Evolutionary conservation across 164 flowering plant species (phyloP).

Genomic region (Sedum album): DNA sequence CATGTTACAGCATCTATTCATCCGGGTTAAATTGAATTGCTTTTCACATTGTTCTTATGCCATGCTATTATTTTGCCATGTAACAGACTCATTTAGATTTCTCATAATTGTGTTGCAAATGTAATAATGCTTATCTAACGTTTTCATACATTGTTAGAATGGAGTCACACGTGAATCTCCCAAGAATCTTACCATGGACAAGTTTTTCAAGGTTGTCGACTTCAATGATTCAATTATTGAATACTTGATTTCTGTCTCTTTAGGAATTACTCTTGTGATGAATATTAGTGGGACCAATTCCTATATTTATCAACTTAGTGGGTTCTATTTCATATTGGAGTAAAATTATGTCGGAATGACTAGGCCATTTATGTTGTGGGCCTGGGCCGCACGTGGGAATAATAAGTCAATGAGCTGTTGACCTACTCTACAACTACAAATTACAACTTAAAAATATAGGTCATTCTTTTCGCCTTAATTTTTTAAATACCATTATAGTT

Average conservation of each 20-base stretch:
- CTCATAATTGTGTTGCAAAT: too few species aligned
- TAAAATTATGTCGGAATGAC: not conserved
- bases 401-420: not conserved
- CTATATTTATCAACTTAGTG: not conserved
- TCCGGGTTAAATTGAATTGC: too few species aligned
- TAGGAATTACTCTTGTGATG: not conserved
- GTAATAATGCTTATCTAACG: too few species aligned
- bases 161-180: not conserved
- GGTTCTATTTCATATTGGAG: slow-evolving; percentile 1
- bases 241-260: too few species aligned
- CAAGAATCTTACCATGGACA: too few species aligned
- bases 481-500: not conserved
- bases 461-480: not conserved
- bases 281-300: not conserved
- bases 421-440: not conserved
- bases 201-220: not conserved
- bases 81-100: too few species aligned
- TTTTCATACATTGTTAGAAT: too few species aligned
- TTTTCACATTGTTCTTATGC: too few species aligned
- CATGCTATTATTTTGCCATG: too few species aligned
- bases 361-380: not conserved
- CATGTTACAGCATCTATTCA: too few species aligned
- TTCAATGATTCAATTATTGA: slow-evolving; percentile 5
- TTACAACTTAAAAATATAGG: not conserved
- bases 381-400: not conserved